Base-by-base conservation (phyloP, 106 monocot species). In the Dioscorea alata region DNA sequence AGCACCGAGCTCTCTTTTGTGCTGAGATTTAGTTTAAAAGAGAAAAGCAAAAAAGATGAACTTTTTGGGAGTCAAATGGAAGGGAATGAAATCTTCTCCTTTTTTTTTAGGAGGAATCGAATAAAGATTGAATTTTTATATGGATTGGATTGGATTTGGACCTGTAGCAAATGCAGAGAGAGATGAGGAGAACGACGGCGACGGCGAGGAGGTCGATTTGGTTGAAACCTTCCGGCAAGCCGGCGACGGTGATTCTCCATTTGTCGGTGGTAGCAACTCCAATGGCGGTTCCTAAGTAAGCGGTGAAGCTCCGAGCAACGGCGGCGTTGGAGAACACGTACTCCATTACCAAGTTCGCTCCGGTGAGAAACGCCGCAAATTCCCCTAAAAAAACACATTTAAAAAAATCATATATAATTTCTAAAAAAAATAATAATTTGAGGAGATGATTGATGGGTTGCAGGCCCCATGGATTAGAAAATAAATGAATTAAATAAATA, bases 251-350 rank as follows among this genome's bases (percentile, higher is more conserved):
- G 64, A 97, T 61, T 69, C 97, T 61, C 92, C 92, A 97, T 19
- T 70, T 74, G 14, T 64, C 66, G 19, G 83, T 23, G 15, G 82
- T 60, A 13, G 77, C 74, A 16, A 92, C 73, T 4, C 92, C 86
- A 15, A 97, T 73, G 20, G 92, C 92, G 8, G 86, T 77, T 13
- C 92, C 92, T 8, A 97, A 53, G 57, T 97, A 97, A 8, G 85
- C 82, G 25, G 97, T 92, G 69, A 92, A 87, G 74, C 92, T 86
- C 53, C 97, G 67, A 5, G 97, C 89, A 32, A 92, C 97, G 6
- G 97, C 97, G 17, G 97, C 97, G 76, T 92, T 92, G 6, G 97
- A 92, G 81, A 99, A 83, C 17, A 99, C 92, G 75, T 97, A 97
- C 74, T 97, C 97, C 92, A 92, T 92, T 73, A 97, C 70, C 70